Percentiles rank a stretch among this genome's conserved stretches.
These are phyloP conservation scores for Cotoneaster glaucophyllus DNA, from an alignment of 306 rosid species.

Conservation along the genomic window DNA sequence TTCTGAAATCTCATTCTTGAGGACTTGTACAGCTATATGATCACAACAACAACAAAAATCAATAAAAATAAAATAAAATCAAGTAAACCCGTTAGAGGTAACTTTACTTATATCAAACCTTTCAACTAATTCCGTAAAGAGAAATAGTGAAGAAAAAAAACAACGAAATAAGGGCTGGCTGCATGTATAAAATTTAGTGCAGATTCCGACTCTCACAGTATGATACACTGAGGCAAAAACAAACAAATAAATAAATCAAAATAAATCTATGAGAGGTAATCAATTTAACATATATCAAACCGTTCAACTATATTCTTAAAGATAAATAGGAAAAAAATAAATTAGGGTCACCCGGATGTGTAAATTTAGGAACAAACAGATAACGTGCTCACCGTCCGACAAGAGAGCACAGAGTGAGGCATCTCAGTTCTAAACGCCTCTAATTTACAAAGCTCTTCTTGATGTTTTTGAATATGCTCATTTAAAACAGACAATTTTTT, in stretches of 20 bases:
- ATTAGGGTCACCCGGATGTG: background rate
- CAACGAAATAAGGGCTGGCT: too few species aligned
- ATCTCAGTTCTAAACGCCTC: background rate
- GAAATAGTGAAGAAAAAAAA: background rate
- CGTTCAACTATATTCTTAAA: background rate
- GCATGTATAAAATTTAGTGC: too few species aligned
- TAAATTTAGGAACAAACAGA: background rate
- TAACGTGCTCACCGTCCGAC: background rate
- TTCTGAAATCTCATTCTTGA: background rate
- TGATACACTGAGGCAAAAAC: too few species aligned
- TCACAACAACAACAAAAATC: background rate
- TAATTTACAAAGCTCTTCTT: constrained; percentile 9
- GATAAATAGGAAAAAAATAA: background rate
- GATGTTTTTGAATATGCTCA: background rate
- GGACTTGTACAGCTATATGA: background rate
- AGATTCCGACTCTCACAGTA: too few species aligned
- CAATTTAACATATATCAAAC: too few species aligned
- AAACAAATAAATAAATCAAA: too few species aligned
- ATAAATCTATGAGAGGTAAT: background rate
- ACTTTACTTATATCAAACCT: background rate
- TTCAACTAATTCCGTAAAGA: background rate
- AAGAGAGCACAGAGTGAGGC: constrained; percentile 12
- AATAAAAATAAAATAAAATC: background rate
- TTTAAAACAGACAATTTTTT: background rate
- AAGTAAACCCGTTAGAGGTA: background rate